Evolutionary conservation across 1,139 yeast genomes (phyloP).

Genomic region (Saccharomycopsis hybrid): DNA sequence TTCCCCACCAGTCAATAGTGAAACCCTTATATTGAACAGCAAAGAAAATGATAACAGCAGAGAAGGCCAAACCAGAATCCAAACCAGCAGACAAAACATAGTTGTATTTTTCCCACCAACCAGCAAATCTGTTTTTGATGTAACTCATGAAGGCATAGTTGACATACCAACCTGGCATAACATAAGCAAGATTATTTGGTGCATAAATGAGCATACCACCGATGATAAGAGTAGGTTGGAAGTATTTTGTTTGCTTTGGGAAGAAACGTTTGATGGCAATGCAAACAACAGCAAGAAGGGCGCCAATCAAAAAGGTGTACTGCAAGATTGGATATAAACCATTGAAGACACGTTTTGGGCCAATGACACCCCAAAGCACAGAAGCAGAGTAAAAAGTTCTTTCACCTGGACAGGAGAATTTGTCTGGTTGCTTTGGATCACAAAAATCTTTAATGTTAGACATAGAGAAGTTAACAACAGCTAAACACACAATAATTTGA

Average conservation of each 20-base stretch:
- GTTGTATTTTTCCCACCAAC: slow-evolving; percentile 62
- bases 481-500: slow-evolving; percentile 44
- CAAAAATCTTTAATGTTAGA: slow-evolving; percentile 43
- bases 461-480: slow-evolving; percentile 47
- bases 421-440: slow-evolving; percentile 33
- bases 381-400: slow-evolving; percentile 45
- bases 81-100: slow-evolving; percentile 53
- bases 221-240: slow-evolving; percentile 42
- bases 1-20: slow-evolving; percentile 54
- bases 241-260: slow-evolving; percentile 34
- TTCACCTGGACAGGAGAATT: slow-evolving; percentile 40
- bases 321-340: slow-evolving; percentile 43
- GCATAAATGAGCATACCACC: slow-evolving; percentile 42
- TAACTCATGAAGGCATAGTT: slow-evolving; percentile 47
- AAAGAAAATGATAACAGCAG: slow-evolving; percentile 49
- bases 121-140: slow-evolving; percentile 40
- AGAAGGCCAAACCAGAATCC: slow-evolving; percentile 53
- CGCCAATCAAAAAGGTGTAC: slow-evolving; percentile 50
- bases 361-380: slow-evolving; percentile 60
- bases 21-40: slow-evolving; percentile 42
- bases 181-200: slow-evolving; percentile 52
- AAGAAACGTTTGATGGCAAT: slow-evolving; percentile 36
- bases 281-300: slow-evolving; percentile 38
- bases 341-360: slow-evolving; percentile 52
- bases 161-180: slow-evolving; percentile 44